Evolutionary conservation across 2,329 filamentous ascomycete genomes (phyloP).

Genomic region (Ilyonectria robusta): DNA sequence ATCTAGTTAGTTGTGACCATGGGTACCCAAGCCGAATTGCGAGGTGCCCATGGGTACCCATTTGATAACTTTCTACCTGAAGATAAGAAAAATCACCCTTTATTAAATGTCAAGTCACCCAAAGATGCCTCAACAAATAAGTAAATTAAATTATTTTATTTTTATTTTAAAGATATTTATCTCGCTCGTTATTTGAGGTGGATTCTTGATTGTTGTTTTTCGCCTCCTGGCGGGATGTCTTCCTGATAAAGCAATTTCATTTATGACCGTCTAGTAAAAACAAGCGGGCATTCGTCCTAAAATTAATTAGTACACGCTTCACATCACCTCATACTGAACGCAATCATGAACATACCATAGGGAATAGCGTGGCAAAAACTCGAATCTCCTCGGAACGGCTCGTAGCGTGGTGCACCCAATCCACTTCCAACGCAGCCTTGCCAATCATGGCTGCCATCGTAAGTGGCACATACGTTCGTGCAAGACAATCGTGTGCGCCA

Average conservation of each 20-base stretch:
- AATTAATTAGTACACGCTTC: slow-evolving; percentile 9
- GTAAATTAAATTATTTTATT: neutral
- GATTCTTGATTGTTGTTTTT: neutral
- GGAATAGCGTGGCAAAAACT: slow-evolving; percentile 65
- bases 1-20: too few relatives aligned
- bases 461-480: slow-evolving; percentile 64
- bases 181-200: too few relatives aligned
- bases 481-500: slow-evolving; percentile 65
- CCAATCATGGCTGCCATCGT: slow-evolving; percentile 67
- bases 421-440: slow-evolving; percentile 64
- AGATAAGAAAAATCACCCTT: too few relatives aligned
- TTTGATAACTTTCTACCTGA: too few relatives aligned
- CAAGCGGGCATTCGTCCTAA: slow-evolving; percentile 55
- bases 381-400: slow-evolving; percentile 63
- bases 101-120: too few relatives aligned
- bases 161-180: neutral
- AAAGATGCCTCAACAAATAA: too few relatives aligned
- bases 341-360: slow-evolving; percentile 56
- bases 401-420: slow-evolving; percentile 66
- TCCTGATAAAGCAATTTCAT: neutral
- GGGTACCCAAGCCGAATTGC: too few relatives aligned
- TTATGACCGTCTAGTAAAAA: slow-evolving; percentile 50
- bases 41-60: too few relatives aligned
- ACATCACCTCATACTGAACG: rapidly evolving
- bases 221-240: neutral